Base-by-base conservation (phyloP, 2,329 filamentous ascomycete genomes). In the Fusarium concolor region DNA sequence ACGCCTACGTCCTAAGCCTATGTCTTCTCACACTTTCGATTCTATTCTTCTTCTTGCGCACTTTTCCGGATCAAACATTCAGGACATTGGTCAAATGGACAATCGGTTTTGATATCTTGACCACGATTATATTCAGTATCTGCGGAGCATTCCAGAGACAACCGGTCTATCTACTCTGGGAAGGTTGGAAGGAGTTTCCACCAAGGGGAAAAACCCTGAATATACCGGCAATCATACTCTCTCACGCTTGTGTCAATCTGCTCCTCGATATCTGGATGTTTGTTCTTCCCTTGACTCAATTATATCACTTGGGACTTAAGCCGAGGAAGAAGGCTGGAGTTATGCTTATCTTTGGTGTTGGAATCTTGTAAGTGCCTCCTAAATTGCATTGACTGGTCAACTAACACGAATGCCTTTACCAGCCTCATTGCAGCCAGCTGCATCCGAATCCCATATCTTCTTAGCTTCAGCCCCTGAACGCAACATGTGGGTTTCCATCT, bases 351-450 rank as follows among this genome's bases (percentile, higher is more conserved):
- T 62, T 62, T 5, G 17, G 58, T 1, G 33, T 62, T 8, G 58
- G 46, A 2, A 35, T 62, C 0, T 62, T 62, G 56, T 62, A n/a
- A 41, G 54, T 28, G 24, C 28, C 6, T 10, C 2, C 2, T 12
- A 6, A 5, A 3, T 0, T 10, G 1, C 2, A 5, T 4, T 10
- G 5, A 4, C 3, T 3, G 14, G n/a, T 3, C 0, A 7, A 31
- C 26, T 51, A 11, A 59, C 3, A 6, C 28, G 1, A 9, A 9
- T 26, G 26, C 8, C 26, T 8, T 26, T 11, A 1, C 9, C 11
- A 60, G 57, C 10, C 57, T 61, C 3, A 61, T 61, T 15, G 55
- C 57, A 5, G 57, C 43, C 2, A 61, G 57, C 8, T 60, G 55
- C 4, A 53, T 61, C 3, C 55, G 57, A 1, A 61, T 61, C 10